Evolutionary conservation across 139 green algal genomes (phyloP), one percentile per base, ranked within the genome.

Genomic region (Pleodorina starrii): DNA sequence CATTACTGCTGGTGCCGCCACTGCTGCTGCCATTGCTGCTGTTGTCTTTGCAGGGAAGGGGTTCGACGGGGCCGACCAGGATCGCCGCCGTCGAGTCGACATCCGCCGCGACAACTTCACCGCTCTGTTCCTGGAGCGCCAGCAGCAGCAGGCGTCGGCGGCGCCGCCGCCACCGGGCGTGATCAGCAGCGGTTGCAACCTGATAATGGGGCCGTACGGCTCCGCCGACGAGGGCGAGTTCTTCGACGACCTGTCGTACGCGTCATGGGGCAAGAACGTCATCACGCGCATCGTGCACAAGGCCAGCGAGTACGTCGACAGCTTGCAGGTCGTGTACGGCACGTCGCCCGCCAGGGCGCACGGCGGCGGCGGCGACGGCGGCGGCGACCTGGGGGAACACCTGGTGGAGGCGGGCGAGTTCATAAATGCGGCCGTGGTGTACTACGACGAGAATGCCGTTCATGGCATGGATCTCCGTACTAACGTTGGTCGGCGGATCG

Each of bases 261-360:
- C 74, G n/a, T 27, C 29, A 6, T 82, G 74, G 74, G 74, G 74
- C 44, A 63, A 66, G 44, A 82, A 82, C 74, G 27, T n/a, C 43
- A 82, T 82, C 44, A 66, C 27, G 1, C 74, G 74, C 44, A 63
- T 82, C 25, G 27, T 66, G 10, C 74, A 82, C 42, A 46, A 46
- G 74, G 74, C 74, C 11, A 29, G 29, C 44, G 74, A 82, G 74
- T 63, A 57, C 74, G n/a, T 82, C 43, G 19, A 82, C 25, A 63
- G 74, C 44, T 16, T 82, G 10, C 74, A 82, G 74, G 44, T 82
- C 5, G 74, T 63, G 42, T 82, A 82, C 42, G 74, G 74, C 74
- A 43, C 32, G 4, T 44, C 44, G 44, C 44, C 44, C 44, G 74
- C 74, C 29, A 63, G 44, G n/a, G 17, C 32, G 19, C 74, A 82